Evolutionary conservation across 1,139 yeast genomes (phyloP), one percentile per base, ranked within the genome.

Genomic region (Hyphopichia buzzinii): DNA sequence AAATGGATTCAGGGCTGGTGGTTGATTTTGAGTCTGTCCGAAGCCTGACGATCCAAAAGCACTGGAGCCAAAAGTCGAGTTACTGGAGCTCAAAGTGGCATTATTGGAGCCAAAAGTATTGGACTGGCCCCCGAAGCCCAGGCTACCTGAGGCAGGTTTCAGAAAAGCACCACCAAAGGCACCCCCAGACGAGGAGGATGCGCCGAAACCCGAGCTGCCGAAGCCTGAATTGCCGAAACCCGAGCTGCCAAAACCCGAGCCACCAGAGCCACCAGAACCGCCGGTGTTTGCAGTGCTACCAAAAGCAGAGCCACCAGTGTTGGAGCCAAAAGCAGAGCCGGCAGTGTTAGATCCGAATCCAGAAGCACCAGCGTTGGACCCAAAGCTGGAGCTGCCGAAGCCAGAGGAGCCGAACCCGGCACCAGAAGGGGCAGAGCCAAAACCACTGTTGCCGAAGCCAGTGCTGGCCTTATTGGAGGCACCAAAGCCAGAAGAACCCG

Each of bases 251-350:
- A 37, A 26, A 14, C 39, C 40, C 2, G 42, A n/a, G n/a, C n/a
- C n/a, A n/a, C n/a, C n/a, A n/a, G n/a, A n/a, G n/a, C n/a, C n/a
- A n/a, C n/a, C n/a, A n/a, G n/a, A n/a, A n/a, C n/a, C n/a, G n/a
- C n/a, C n/a, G n/a, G n/a, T n/a, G n/a, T n/a, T n/a, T n/a, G n/a
- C n/a, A n/a, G n/a, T n/a, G n/a, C n/a, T n/a, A 64, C 23, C 23
- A 92, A 86, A 61, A 81, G 85, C 46, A 78, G 95, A 19, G 23
- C 23, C 23, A 19, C 8, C 10, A 10, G 8, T 19, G 23, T 19
- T 19, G 10, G 10, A 19, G 23, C 23, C 23, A 42, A 53, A 54
- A 2, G 33, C 11, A 42, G 35, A 8, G 47, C 45, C 26, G 46
- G 42, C 8, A 41, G 37, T n/a, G 17, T 29, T 32, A 6, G 39